Base-by-base conservation (phyloP, 2,329 filamentous ascomycete species). In the Ophiostoma sp. region DNA sequence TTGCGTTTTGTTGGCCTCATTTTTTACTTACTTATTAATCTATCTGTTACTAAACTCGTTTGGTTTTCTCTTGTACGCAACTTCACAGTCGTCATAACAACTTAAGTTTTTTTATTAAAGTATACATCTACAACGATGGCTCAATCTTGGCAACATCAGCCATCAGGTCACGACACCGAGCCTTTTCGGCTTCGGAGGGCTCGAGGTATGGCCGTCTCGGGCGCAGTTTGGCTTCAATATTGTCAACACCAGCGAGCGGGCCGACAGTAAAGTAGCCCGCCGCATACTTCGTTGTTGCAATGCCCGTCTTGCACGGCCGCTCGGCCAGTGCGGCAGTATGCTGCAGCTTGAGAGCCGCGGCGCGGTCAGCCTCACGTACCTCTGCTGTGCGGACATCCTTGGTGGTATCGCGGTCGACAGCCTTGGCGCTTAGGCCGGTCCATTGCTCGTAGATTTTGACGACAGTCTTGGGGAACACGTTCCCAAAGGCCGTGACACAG, bases 241-340 rank as follows among this genome's bases (percentile, higher is more conserved):
- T 82, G 69, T 84, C 81, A 49, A 91, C 84, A 0, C 86, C 86
- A 1, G 88, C 87, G 66, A 77, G 76, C 7, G 70, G 67, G 16
- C 65, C 68, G 1, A 86, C 89, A 45, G 85, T 85, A 72, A 83
- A 85, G 44, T 87, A 77, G 2, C 85, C 82, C 0, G 86, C 87
- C 0, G 87, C 89, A 74, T 88, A 90, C 77, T 91, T 91, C n/a
- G 85, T 86, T 2, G 82, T 81, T 8, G 87, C 87, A 72, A 91
- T 88, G 5, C 88, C 88, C 11, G 82, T 81, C 77, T 91, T 90
- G 73, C 84, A 85, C 0, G 85, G 83, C 68, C 83, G 84, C 76
- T 91, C 89, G 0, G 88, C 88, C 66, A 90, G 76, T 7, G 88
- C 86, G 0, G 87, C 85, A 74, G 83, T 83, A 68, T 81, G 78